Conservation (phyloP, 768 basidiomycete genomes). For the Multifurca ochricompacta region DNA sequence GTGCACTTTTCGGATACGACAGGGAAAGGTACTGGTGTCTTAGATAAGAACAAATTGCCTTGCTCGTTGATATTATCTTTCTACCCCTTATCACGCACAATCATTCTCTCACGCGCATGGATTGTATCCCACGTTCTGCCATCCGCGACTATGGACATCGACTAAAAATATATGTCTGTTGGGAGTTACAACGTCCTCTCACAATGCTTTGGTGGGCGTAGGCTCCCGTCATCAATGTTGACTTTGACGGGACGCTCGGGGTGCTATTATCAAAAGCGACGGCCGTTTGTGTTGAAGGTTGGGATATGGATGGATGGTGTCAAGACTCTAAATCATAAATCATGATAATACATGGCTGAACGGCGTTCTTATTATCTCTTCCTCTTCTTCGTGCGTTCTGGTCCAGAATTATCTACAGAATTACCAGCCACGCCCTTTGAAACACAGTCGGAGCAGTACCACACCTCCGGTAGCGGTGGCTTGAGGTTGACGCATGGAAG, state of each 20-base stretch:
- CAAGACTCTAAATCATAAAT: too few relatives aligned
- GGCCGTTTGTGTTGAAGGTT: too few relatives aligned
- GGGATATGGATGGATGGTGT: too few relatives aligned
- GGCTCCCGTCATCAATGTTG: too few relatives aligned
- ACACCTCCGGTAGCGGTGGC: slow-evolving; percentile 46
- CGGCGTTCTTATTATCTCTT: slow-evolving; percentile 26
- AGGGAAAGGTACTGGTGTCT: not conserved
- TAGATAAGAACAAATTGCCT: too few relatives aligned
- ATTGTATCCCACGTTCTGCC: too few relatives aligned
- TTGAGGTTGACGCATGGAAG: slow-evolving; percentile 52
- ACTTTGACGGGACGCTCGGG: too few relatives aligned
- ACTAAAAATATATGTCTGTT: too few relatives aligned
- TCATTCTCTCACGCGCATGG: not conserved
- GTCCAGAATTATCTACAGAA: slow-evolving; percentile 4
- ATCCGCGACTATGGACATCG: too few relatives aligned
- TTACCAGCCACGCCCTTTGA: slow-evolving; percentile 16
- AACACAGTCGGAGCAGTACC: slow-evolving; percentile 52
- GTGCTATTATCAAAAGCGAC: too few relatives aligned
- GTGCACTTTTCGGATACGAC: slow-evolving; percentile 11
- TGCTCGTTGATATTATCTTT: not conserved
- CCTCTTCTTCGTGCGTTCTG: slow-evolving; percentile 20
- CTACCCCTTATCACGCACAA: not conserved
- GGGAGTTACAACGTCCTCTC: too few relatives aligned
- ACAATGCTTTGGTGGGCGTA: too few relatives aligned
- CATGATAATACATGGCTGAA: slow-evolving; percentile 28